Percentiles rank a stretch among this genome's conserved stretches.
phyloP scores from a whole-genome alignment of 352 stramenopile genomes.

The Lagenidium sp. region DNA sequence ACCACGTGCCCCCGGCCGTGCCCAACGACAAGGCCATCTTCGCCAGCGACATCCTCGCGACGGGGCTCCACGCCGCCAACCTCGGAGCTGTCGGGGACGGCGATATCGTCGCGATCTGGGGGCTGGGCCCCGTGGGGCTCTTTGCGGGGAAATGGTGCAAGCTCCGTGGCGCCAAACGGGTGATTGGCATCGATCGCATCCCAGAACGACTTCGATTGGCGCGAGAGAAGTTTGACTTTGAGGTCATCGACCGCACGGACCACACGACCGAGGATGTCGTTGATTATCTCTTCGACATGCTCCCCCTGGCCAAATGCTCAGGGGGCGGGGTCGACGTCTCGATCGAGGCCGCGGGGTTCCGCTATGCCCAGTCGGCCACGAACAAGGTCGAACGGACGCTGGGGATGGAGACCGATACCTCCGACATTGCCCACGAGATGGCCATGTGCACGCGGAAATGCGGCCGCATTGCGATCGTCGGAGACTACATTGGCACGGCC shows the following conservation, averaged over 20 bases:
- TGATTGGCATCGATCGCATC: slow-evolving; percentile 30
- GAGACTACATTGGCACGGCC: slow-evolving; percentile 20
- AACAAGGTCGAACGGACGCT: slow-evolving; percentile 19
- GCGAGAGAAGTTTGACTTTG: slow-evolving; percentile 20
- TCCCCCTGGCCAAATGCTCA: slow-evolving; percentile 15
- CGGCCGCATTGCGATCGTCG: slow-evolving; percentile 20
- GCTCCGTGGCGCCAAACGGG: slow-evolving; percentile 22
- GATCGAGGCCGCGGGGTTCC: slow-evolving; percentile 29
- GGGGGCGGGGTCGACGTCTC: slow-evolving; percentile 25
- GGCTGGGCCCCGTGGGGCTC: slow-evolving; percentile 24
- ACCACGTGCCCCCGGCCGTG: slow-evolving; percentile 15
- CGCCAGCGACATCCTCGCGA: slow-evolving; percentile 24
- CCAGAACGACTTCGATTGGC: slow-evolving; percentile 22
- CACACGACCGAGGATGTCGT: slow-evolving; percentile 19
- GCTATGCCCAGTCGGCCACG: slow-evolving; percentile 10
- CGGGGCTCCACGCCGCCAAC: slow-evolving; percentile 23
- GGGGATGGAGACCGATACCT: slow-evolving; percentile 14
- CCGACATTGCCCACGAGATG: slow-evolving; percentile 24
- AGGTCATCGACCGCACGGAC: slow-evolving; percentile 19
- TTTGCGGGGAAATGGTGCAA: slow-evolving; percentile 21
- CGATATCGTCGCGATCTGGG: slow-evolving; percentile 29
- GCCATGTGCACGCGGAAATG: slow-evolving; percentile 22
- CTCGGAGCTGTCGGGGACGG: slow-evolving; percentile 21
- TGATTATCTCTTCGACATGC: slow-evolving; percentile 16
- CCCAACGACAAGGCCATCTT: slow-evolving; percentile 32